Base-by-base conservation (phyloP, 345 rosid species). In the Gynandropsis gynandra region DNA sequence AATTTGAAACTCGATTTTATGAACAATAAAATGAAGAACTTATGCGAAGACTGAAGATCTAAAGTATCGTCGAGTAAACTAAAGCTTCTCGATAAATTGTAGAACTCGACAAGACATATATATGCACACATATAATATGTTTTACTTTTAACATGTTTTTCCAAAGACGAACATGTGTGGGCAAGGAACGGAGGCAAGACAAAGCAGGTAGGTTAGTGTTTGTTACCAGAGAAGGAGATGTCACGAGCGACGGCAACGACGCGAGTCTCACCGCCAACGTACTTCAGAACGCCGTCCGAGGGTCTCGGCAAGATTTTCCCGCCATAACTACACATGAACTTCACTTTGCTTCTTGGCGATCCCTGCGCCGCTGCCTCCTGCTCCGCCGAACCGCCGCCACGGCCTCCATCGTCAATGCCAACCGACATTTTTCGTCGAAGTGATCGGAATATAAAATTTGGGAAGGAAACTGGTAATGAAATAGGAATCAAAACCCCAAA, bases 191-290 rank as follows among this genome's bases (percentile, higher is more conserved):
- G 19, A 20, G 10, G 31, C 42, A 24, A 27, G 13, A 10, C 16
- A 4, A 27, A 35, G 10, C 42, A 4, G 36, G 1, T 62, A 33
- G 1, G 1, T 24, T 10, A 4, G 10, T 13, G 29, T 24, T 8
- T 10, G 3, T 16, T 66, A 90, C 98, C 92, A 45, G 82, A 54
- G 63, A 80, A 74, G 36, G 52, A 63, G 60, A 80, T 63, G 60
- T 78, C 77, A 4, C 74, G 75, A 27, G 79, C 66, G 40, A 92
- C 70, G 34, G 86, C 74, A 38, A 87, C 62, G 58, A 85, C 82
- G 1, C 98, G 96, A 15, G 95, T 89, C 66, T 85, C 97, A 1
- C 97, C 95, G 13, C 97, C 95, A 34, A 82, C 79, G 42, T 92
- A 92, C 68, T 84, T 92, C 61, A 92, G 93, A 16, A 68, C 50